A percentile compares a stretch with the other conserved stretches of the same genome.
These are phyloP conservation scores for Plasmodium gallinaceum DNA, from an alignment of 169 alveolate species.

Conservation along the genomic window DNA sequence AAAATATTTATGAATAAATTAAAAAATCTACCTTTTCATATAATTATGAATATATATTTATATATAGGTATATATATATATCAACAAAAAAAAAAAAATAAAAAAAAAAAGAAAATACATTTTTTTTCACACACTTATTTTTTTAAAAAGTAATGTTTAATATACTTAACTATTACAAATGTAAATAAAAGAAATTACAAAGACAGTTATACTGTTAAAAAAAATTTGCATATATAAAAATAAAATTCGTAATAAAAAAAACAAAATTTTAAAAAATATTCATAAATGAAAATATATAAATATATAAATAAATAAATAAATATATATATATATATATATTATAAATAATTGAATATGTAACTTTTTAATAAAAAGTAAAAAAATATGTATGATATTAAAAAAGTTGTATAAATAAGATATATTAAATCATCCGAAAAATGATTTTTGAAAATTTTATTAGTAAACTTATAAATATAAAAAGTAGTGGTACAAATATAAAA, in stretches of 20 bases:
- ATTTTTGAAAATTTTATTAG: slow-evolving; percentile 26
- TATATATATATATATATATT: neutral
- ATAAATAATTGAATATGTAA: slow-evolving; percentile 51
- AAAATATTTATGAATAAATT: neutral
- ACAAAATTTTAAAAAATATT: too few relatives aligned
- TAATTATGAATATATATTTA: neutral
- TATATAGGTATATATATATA: too few relatives aligned
- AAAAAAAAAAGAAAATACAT: too few relatives aligned
- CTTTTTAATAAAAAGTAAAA: slow-evolving; percentile 23
- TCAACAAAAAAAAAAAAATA: too few relatives aligned
- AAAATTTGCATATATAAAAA: too few relatives aligned
- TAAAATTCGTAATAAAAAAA: too few relatives aligned
- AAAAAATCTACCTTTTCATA: neutral
- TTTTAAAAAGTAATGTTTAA: too few relatives aligned
- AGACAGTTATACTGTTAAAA: too few relatives aligned
- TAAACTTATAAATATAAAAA: slow-evolving; percentile 58
- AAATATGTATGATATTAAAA: slow-evolving; percentile 31
- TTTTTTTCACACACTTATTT: too few relatives aligned
- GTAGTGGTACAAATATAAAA: slow-evolving; percentile 39
- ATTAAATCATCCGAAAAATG: slow-evolving; percentile 41
- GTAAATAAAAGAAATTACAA: too few relatives aligned
- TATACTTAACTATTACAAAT: too few relatives aligned
- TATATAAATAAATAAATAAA: neutral
- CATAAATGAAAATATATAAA: neutral
- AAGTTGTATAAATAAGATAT: slow-evolving; percentile 25